Conservation (phyloP, 108 stramenopile genomes). For the Discostella pseudostelligera region DNA sequence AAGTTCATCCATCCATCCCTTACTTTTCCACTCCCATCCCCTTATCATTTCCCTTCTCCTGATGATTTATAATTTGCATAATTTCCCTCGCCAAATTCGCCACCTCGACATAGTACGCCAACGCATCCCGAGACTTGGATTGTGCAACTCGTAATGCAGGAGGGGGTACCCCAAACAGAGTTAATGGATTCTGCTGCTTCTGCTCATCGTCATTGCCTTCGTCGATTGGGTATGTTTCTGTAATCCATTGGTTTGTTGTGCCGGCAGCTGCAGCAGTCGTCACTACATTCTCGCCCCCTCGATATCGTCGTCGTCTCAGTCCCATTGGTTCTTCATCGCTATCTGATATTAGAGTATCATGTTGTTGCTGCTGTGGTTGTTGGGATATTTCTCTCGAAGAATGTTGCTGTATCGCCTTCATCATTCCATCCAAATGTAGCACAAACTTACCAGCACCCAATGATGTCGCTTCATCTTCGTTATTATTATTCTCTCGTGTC, state of each 20-base stretch:
- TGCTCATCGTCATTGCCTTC: not conserved
- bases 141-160: constrained; percentile 46
- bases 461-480: not conserved
- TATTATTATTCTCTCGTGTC: not conserved
- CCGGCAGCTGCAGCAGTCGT: not conserved
- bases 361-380: too few relatives aligned
- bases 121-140: constrained; percentile 29
- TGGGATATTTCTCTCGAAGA: too few relatives aligned
- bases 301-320: constrained; percentile 18
- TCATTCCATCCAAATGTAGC: constrained; percentile 41
- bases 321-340: constrained; percentile 3
- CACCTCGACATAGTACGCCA: constrained; percentile 47
- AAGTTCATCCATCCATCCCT: too few relatives aligned
- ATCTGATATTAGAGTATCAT: too few relatives aligned
- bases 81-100: constrained; percentile 47
- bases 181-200: constrained; percentile 30
- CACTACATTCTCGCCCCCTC: not conserved
- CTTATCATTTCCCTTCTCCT: not conserved
- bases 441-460: constrained; percentile 7
- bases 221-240: constrained; percentile 7
- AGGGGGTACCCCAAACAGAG: constrained; percentile 48
- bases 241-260: constrained; percentile 20
- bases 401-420: constrained; percentile 3
- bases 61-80: constrained; percentile 14
- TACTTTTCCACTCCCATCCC: too few relatives aligned